Evolutionary conservation across 1,284 basidiomycete species (phyloP), one percentile per base, ranked within the genome.

Genomic region (Apiotrichum domesticum): DNA sequence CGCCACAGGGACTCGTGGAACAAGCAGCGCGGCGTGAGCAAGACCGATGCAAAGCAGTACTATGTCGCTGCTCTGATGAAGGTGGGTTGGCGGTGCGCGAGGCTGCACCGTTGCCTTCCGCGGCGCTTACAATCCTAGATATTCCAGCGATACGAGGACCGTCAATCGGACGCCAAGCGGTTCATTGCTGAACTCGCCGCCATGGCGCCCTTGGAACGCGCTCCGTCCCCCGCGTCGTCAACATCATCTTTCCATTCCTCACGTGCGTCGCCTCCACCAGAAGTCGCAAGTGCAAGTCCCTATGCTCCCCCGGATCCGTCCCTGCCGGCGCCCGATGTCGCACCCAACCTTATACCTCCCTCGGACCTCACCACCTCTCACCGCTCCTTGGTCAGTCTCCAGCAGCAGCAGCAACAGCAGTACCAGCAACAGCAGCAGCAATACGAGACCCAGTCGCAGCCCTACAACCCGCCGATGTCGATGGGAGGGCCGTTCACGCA

Each of bases 1-100:
- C 54, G 66, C 40, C 43, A 46, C 63, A 93, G 90, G 91, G 92
- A 95, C 77, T 90, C 90, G 35, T 97, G 93, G 93, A 85, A 87
- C 47, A 93, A 91, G 69, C 89, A 94, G 70, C 87, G 85, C 64
- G 90, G 93, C 61, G 72, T 93, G 39, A 83, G 86, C 56, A 72
- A 83, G 35, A 82, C 82, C 57, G 88, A 94, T 70, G 92, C 93
- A 2, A 96, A 93, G 77, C 87, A 85, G 82, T 77, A 87, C 42
- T 97, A 97, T 75, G 89, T 95, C 3, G 87, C 91, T 61, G 88
- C 88, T 13, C 77, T 97, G 56, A 74, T 94, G 51, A 90, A 90
- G 80, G 91, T 88, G 67, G 43, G 78, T 63, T 34, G 51, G 10
- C 35, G 37, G 2, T 42, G 32, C 33, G 29, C 29, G 29, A 29